phyloP scores from a whole-genome alignment of 345 rosid species.

The Durio zibethinus region DNA sequence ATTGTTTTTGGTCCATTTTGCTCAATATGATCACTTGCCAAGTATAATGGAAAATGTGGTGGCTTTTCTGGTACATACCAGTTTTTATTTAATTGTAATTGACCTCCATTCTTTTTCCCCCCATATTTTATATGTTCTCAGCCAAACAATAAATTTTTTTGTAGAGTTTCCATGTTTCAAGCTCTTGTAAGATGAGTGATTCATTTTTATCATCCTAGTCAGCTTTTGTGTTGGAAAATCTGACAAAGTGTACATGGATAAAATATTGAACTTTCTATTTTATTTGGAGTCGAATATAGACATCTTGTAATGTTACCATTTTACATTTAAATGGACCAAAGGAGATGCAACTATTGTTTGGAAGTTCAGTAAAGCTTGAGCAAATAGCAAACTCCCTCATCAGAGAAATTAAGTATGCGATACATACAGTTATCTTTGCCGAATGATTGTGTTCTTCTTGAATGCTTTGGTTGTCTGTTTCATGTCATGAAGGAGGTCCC shows the following conservation, averaged over 20 bases:
- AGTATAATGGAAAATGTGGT: not conserved
- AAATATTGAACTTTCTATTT: not conserved
- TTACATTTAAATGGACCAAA: not conserved
- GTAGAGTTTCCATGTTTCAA: not conserved
- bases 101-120: not conserved
- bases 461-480: not conserved
- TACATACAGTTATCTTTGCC: not conserved
- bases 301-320: not conserved
- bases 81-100: not conserved
- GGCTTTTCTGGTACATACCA: not conserved
- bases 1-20: slow-evolving; percentile 11
- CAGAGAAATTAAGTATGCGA: not conserved
- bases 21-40: not conserved
- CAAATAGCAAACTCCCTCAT: not conserved
- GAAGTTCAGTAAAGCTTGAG: not conserved
- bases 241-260: not conserved
- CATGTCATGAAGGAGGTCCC: not conserved
- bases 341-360: not conserved
- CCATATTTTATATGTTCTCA: not conserved
- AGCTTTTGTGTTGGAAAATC: not conserved
- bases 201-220: not conserved
- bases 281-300: not conserved
- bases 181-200: slow-evolving; percentile 5
- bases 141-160: slow-evolving; percentile 7
- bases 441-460: not conserved